phyloP scores from a whole-genome alignment of 192 early-diverging fungal genomes.

The Dissophora ornata region DNA sequence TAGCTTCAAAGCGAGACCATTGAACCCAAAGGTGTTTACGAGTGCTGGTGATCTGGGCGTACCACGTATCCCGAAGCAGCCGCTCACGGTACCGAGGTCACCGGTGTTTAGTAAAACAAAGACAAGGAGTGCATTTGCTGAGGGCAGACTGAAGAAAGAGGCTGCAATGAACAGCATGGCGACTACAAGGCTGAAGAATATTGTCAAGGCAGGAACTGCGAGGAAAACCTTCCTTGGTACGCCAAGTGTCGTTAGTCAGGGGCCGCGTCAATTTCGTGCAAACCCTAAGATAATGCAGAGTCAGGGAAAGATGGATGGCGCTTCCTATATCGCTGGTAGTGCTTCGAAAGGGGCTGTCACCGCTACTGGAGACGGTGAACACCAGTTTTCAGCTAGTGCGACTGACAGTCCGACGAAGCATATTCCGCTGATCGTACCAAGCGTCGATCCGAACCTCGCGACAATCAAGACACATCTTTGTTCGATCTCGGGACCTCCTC shows the following conservation, averaged over 20 bases:
- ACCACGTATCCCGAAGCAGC: slow-evolving; percentile 24
- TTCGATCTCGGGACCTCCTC: slow-evolving; percentile 7
- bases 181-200: slow-evolving; percentile 10
- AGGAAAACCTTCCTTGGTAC: too few species aligned
- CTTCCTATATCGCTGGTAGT: too few species aligned
- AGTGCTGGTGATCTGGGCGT: slow-evolving; percentile 45
- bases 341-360: too few species aligned
- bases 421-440: slow-evolving; percentile 9
- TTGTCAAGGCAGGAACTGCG: not conserved
- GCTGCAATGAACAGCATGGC: not conserved
- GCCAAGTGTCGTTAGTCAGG: not conserved
- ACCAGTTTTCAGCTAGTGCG: too few species aligned
- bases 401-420: too few species aligned
- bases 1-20: slow-evolving; percentile 35
- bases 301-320: too few species aligned
- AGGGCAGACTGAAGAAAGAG: not conserved
- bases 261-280: too few species aligned
- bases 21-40: slow-evolving; percentile 44
- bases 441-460: slow-evolving; percentile 4
- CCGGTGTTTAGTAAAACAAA: slow-evolving; percentile 32
- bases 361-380: too few species aligned
- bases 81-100: slow-evolving; percentile 32
- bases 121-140: not conserved
- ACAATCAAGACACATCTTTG: slow-evolving; percentile 3
- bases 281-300: too few species aligned